Conservation (phyloP, 371 early-diverging fungal species). For the Mucor sp. region DNA sequence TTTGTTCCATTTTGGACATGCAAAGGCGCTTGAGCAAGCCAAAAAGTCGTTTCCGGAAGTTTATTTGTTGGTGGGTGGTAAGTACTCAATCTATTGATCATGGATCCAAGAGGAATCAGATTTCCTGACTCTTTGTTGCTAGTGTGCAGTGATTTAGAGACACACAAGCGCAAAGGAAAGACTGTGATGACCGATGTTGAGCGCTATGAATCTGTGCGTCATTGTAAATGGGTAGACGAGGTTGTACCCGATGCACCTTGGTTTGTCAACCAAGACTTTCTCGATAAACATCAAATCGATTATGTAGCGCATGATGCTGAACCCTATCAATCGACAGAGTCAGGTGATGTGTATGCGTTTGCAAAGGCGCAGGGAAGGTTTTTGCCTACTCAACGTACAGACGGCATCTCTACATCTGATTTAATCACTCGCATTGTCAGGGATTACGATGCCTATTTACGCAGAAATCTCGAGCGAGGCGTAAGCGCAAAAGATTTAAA, state of each 20-base stretch:
- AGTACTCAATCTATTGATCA: not conserved
- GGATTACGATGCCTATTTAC: conserved; percentile 93
- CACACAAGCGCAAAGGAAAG: conserved; percentile 89
- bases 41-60: conserved; percentile 91
- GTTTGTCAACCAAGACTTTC: conserved; percentile 87
- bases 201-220: conserved; percentile 88
- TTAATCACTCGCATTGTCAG: conserved; percentile 95
- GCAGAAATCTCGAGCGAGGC: conserved; percentile 93
- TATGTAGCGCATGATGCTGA: conserved; percentile 98
- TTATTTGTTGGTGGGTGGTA: conserved; percentile 89
- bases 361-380: conserved; percentile 91
- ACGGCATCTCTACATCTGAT: conserved; percentile 95
- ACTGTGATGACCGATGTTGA: conserved; percentile 91
- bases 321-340: conserved; percentile 82
- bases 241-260: conserved; percentile 92
- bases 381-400: conserved; percentile 91
- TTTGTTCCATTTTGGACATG: conserved; percentile 96
- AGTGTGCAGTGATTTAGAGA: conserved; percentile 89
- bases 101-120: not conserved
- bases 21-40: conserved; percentile 91
- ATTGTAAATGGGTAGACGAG: conserved; percentile 97
- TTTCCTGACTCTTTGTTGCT: not conserved
- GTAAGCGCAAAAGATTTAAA: conserved; percentile 91
- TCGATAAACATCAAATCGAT: conserved; percentile 90
- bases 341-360: conserved; percentile 94